Evolutionary conservation across 2,329 filamentous ascomycete genomes (phyloP).

Genomic region (Xenosphaeropsis pyriputrescens): DNA sequence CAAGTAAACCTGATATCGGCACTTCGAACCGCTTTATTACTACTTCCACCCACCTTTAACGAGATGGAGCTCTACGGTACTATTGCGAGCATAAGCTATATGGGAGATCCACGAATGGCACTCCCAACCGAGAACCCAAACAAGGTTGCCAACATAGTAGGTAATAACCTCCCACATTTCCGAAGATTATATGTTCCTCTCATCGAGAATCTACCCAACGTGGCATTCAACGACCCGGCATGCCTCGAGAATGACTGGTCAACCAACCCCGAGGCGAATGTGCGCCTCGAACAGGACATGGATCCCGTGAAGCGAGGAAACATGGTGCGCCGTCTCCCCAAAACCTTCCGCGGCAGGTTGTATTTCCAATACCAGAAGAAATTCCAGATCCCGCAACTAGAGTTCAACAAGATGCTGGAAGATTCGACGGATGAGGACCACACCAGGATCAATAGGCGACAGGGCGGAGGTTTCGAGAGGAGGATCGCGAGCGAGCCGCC

Average conservation of each 20-base stretch:
- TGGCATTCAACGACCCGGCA: conserved; percentile 56
- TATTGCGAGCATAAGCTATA: conserved; percentile 84
- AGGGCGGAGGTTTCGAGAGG: conserved; percentile 75
- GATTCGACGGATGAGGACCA: conserved; percentile 58
- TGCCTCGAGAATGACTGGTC: conserved; percentile 46
- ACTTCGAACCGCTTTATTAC: conserved; percentile 72
- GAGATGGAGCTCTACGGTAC: conserved; percentile 81
- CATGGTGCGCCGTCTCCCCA: conserved; percentile 86
- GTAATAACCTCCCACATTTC: conserved; percentile 83
- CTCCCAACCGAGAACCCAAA: conserved; percentile 79
- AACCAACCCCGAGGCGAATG: conserved; percentile 45
- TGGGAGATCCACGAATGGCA: conserved; percentile 92
- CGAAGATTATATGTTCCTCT: conserved; percentile 80
- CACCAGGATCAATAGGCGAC: conserved; percentile 51
- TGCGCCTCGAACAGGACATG: conserved; percentile 76
- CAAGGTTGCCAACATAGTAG: conserved; percentile 91
- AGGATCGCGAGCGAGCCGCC: conserved; percentile 61
- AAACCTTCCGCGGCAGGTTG: conserved; percentile 71
- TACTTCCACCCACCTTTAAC: conserved; percentile 72
- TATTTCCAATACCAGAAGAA: conserved; percentile 95
- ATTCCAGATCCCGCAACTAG: conserved; percentile 67
- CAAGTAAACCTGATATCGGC: conserved; percentile 92
- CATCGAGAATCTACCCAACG: conserved; percentile 79
- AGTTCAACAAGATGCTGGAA: conserved; percentile 77
- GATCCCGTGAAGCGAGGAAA: conserved; percentile 80